Evolutionary conservation across 2,329 filamentous ascomycete genomes (phyloP), one percentile per base, ranked within the genome.

Genomic region (Trichoderma cornu-damae): DNA sequence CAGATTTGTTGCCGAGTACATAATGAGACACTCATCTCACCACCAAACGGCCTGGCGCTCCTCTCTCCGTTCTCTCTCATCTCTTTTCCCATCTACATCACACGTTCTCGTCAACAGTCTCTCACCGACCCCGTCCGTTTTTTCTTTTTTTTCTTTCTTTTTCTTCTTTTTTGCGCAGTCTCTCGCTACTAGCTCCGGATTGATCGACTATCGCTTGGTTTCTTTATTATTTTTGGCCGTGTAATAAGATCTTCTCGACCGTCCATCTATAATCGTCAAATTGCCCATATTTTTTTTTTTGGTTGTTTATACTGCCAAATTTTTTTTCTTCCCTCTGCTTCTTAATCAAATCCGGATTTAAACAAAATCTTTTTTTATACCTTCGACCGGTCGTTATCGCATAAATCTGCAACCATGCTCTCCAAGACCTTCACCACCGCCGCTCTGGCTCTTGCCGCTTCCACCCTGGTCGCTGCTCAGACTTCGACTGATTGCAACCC

Each of bases 401-500:
- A 51, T 57, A 38, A 53, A 32, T 42, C 16, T 16, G 32, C 52
- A 59, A 67, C 58, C 59, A 74, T 74, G 72, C 66, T 80, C 61
- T 70, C 75, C 70, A 80, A 77, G 68, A 50, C 77, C 53, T 59
- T 80, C 59, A 72, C 75, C 56, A 65, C 73, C 60, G 72, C 77
- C 53, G 71, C 75, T 34, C 67, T 80, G 73, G 74, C 76, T 61
- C 71, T 83, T 12, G 76, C 79, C 63, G 74, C 79, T 60, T 74
- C 77, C 40, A 66, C 71, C 60, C 63, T 82, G 63, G 80, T 75
- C 58, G 72, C 77, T 60, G 81, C 79, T 56, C 81, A 84, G 75
- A 84, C 81, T 60, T 77, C 65, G 65, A 82, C 79, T n/a, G 66
- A 67, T 11, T 84, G 81, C 70, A 76, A 84, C 68, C 81, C 81